These are phyloP conservation scores for Stachybotrys echinatus DNA, from an alignment of 2,329 filamentous ascomycete genomes.

Conservation along the genomic window DNA sequence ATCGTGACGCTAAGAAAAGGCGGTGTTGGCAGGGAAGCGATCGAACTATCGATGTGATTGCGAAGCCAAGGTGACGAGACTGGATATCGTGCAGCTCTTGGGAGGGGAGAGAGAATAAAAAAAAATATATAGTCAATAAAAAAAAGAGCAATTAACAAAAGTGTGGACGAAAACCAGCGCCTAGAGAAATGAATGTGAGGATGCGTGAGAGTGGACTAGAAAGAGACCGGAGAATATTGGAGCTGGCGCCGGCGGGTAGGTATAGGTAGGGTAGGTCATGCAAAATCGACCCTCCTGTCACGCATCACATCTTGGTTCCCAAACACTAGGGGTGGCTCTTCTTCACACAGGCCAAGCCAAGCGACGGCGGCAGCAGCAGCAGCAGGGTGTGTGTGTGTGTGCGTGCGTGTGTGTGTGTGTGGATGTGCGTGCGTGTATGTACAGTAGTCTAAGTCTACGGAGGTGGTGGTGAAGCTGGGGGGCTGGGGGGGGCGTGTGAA, in stretches of 20 bases:
- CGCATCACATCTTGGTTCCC: neutral
- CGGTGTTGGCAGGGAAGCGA: neutral
- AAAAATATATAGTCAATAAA: neutral
- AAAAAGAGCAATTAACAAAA: slow-evolving; percentile 1
- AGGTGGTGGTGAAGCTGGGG: neutral
- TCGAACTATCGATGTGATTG: neutral
- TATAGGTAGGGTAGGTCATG: neutral
- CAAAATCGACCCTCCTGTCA: neutral
- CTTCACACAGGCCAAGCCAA: neutral
- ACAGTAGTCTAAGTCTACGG: neutral
- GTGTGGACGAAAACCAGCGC: slow-evolving; percentile 15
- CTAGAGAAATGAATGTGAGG: slow-evolving; percentile 8
- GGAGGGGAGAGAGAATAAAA: neutral
- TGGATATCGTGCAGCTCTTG: neutral
- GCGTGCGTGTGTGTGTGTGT: neutral
- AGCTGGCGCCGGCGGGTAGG: neutral
- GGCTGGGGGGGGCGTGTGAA: neutral
- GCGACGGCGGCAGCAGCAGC: no score
- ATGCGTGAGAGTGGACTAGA: neutral
- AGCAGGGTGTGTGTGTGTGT: neutral
- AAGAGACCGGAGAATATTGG: neutral
- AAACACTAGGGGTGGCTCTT: neutral
- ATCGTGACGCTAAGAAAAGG: neutral
- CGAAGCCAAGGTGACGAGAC: neutral
- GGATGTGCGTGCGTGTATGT: neutral